These are phyloP conservation scores for Hymenoscyphus infarciens DNA, from an alignment of 2,329 filamentous ascomycete species.

Conservation along the genomic window DNA sequence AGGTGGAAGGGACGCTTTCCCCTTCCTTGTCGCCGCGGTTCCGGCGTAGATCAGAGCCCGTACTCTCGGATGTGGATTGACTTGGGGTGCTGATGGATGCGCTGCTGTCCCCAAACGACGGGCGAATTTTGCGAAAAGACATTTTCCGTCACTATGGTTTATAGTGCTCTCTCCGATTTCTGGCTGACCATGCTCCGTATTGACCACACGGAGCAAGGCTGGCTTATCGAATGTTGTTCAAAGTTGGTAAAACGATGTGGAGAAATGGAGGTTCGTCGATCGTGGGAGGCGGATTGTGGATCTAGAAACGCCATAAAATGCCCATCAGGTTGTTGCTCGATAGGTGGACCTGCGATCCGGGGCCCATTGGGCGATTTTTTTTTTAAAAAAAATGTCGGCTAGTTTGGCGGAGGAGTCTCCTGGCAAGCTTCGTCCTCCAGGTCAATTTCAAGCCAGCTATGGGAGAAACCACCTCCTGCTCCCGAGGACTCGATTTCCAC, in stretches of 20 bases:
- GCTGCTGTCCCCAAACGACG: conserved; percentile 29
- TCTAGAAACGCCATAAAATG: conserved; percentile 13
- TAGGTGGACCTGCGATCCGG: conserved; percentile 1
- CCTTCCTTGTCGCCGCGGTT: conserved; percentile 24
- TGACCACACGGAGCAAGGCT: conserved; percentile 2
- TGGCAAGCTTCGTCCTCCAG: conserved; percentile 4
- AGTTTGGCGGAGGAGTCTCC: conserved; percentile 19
- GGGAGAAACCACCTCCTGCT: neutral
- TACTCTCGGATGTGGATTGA: conserved; percentile 29
- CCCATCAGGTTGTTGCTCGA: neutral
- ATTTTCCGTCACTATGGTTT: conserved; percentile 12
- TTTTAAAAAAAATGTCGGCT: conserved; percentile 11
- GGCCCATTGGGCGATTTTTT: neutral
- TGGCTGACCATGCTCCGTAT: conserved; percentile 6
- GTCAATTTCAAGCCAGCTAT: neutral
- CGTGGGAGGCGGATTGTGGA: conserved; percentile 14
- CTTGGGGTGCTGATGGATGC: conserved; percentile 27
- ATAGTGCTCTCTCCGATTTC: neutral
- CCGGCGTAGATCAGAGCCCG: conserved; percentile 27
- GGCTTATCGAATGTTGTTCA: neutral
- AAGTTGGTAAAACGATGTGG: conserved; percentile 6
- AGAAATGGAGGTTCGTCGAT: conserved; percentile 5
- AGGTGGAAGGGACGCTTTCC: conserved; percentile 19
- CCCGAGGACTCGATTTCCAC: neutral
- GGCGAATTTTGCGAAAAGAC: conserved; percentile 31